Base-by-base conservation (phyloP, 1,139 yeast genomes). In the Pichia sp. region DNA sequence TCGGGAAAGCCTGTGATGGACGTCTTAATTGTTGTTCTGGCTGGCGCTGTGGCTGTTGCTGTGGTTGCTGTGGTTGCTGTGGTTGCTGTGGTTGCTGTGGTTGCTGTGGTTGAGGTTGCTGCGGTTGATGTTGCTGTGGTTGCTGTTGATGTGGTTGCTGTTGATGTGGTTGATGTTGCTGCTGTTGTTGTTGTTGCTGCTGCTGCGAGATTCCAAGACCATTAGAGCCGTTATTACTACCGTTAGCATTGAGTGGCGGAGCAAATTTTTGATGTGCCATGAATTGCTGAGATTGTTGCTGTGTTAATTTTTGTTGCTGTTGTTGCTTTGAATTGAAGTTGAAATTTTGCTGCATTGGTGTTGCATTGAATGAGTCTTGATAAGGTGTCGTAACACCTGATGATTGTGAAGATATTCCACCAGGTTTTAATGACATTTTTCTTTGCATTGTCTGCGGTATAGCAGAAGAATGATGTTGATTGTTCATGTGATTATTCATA, bases 321-420 rank as follows among this genome's bases (percentile, higher is more conserved):
- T 21, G 33, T 30, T 38, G 42, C 21, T n/a, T 15, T 19, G 34
- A 11, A 17, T 22, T 37, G 12, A 24, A 14, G 19, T 17, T 30
- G 24, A 34, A 35, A 20, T 22, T 41, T 24, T 34, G 27, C 14
- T 40, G 41, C 11, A 15, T 15, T 9, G 39, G 40, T 8, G 33
- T 37, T 14, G 36, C 28, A 17, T 34, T 34, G 6, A 30, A 33
- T 2, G 50, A 38, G 5, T 47, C 45, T 34, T 19, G 40, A 12
- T 22, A 28, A 34, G 57, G 41, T 40, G 58, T 36, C 47, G 48
- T 32, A 8, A 28, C 45, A 6, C 30, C 34, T 22, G 50, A 37
- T 14, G 47, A 38, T n/a, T 47, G 47, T 2, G 45, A 32, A 21
- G 48, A 45, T 34, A 24, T 27, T 11, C 35, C 22, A 32, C 39